Conservation (phyloP, 140 eudicot genomes). For the Oenanthe javanica region DNA sequence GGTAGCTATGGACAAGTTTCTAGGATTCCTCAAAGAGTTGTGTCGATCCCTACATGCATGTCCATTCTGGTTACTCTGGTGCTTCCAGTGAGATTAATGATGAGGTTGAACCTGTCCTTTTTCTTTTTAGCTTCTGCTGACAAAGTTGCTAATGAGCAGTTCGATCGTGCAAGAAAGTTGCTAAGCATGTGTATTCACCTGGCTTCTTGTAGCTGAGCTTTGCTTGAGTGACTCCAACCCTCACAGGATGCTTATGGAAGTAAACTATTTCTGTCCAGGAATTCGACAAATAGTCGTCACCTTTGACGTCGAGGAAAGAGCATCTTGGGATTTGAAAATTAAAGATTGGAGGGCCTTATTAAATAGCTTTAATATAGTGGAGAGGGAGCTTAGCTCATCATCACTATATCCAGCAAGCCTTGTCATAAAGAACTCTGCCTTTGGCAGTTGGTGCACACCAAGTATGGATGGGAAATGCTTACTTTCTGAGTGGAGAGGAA, state of each 20-base stretch:
- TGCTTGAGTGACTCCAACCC: constrained; percentile 14
- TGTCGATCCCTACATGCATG: neutral
- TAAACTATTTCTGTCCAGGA: constrained; percentile 3
- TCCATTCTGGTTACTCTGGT: constrained; percentile 13
- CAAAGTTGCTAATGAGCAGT: constrained; percentile 25
- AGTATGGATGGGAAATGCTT: constrained; percentile 30
- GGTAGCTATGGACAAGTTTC: neutral
- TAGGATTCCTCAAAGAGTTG: neutral
- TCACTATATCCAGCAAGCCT: constrained; percentile 33
- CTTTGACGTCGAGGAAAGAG: constrained; percentile 35
- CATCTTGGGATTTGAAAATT: constrained; percentile 20
- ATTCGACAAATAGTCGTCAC: constrained; percentile 35
- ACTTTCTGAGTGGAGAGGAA: constrained; percentile 40
- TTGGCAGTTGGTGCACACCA: constrained; percentile 21
- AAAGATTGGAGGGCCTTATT: constrained; percentile 43
- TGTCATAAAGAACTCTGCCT: constrained; percentile 16
- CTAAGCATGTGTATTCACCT: constrained; percentile 12
- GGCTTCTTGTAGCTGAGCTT: constrained; percentile 4
- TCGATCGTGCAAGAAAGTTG: constrained; percentile 28
- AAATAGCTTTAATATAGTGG: constrained; percentile 35
- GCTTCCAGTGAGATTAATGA: constrained; percentile 20
- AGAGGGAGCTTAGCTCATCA: constrained; percentile 27
- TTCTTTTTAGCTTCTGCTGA: constrained; percentile 43
- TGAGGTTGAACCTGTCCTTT: constrained; percentile 30
- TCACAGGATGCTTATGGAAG: constrained; percentile 25